A percentile compares a stretch with the other conserved stretches of the same genome.
Conservation (phyloP, 2,329 filamentous ascomycete genomes). For the Aspergillaceae sp. region DNA sequence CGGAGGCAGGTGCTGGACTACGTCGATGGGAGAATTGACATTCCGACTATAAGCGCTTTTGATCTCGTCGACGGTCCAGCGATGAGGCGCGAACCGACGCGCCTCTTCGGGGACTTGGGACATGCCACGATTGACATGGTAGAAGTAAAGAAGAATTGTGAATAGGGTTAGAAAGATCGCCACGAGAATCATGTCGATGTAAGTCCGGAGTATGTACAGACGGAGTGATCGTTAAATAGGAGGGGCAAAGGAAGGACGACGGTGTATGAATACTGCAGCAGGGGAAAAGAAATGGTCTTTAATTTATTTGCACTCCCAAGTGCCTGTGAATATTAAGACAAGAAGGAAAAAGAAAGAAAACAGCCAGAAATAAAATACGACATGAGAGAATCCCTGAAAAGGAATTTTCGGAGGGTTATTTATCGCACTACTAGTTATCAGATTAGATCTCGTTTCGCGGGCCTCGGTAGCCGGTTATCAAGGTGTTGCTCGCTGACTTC, state of each 20-base stretch:
- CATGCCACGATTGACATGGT: conserved; percentile 24
- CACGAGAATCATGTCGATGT: background rate
- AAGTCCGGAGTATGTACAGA: background rate
- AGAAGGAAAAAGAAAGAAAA: too few relatives aligned
- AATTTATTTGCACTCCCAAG: conserved; percentile 1
- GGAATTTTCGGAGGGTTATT: background rate
- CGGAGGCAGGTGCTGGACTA: conserved; percentile 26
- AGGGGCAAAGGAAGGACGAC: background rate
- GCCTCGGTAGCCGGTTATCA: too few relatives aligned
- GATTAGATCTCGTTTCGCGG: background rate
- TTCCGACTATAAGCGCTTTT: conserved; percentile 22
- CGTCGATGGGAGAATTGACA: conserved; percentile 21
- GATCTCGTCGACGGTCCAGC: conserved; percentile 29
- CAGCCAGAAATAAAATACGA: too few relatives aligned
- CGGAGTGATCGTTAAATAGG: background rate
- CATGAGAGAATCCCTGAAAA: conserved; percentile 1
- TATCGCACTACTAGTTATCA: background rate
- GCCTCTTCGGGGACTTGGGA: conserved; percentile 19
- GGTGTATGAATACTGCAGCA: background rate
- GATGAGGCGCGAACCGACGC: conserved; percentile 16
- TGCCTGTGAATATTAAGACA: conserved; percentile 1
- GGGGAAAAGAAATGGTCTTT: background rate
- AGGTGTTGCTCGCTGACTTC: background rate
- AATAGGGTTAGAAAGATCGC: background rate
- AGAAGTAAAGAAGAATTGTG: conserved; percentile 15